Percentiles rank a stretch among this genome's conserved stretches.
Conservation (phyloP, 768 basidiomycete species). For the Pleurotus platypus region DNA sequence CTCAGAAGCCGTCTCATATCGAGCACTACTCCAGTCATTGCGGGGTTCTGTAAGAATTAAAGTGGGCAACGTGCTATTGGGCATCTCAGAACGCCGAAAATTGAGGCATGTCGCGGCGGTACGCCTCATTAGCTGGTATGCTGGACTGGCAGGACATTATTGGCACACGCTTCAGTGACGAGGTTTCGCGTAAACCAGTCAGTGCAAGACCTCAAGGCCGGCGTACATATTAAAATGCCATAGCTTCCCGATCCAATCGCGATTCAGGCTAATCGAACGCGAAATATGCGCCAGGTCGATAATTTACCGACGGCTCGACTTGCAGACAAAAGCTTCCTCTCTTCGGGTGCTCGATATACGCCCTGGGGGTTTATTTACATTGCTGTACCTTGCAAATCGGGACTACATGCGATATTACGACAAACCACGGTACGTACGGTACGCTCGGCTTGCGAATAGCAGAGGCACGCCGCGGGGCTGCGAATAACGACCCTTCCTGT, state of each 20-base stretch:
- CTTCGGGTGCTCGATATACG: no score
- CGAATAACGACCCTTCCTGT: slow-evolving; percentile 8
- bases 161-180: no score
- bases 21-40: neutral
- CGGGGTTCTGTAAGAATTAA: neutral
- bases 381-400: neutral
- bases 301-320: no score
- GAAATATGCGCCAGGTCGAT: no score
- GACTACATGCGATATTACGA: neutral
- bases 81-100: no score
- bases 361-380: neutral
- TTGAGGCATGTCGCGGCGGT: no score
- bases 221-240: neutral
- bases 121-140: no score
- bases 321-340: no score
- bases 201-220: slow-evolving; percentile 3
- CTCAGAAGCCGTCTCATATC: neutral
- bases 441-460: neutral
- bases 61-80: no score
- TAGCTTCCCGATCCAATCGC: slow-evolving; percentile 8
- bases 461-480: slow-evolving; percentile 4
- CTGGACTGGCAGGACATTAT: no score
- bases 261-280: neutral
- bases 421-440: neutral
- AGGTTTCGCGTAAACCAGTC: neutral